A percentile compares a stretch with the other conserved stretches of the same genome.
Conservation (phyloP, 2,329 filamentous ascomycete genomes). For the Penicillium italicum region DNA sequence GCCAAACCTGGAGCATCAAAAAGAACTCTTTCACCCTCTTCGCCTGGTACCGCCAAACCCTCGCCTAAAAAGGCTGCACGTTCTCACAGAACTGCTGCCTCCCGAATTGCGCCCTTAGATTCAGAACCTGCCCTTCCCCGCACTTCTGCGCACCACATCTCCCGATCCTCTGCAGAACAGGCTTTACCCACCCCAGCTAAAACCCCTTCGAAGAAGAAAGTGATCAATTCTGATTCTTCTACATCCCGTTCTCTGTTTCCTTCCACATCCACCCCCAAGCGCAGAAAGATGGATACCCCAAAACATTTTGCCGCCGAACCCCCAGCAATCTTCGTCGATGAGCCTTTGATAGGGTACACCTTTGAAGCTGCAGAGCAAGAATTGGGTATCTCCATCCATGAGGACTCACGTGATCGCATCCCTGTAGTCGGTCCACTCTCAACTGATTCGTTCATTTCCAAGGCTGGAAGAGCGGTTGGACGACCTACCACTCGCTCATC, state of each 20-base stretch:
- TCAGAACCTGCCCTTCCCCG: slow-evolving; percentile 20
- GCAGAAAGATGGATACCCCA: slow-evolving; percentile 44
- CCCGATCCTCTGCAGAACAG: slow-evolving; percentile 25
- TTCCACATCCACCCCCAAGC: slow-evolving; percentile 46
- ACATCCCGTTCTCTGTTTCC: slow-evolving; percentile 56
- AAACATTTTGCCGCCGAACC: slow-evolving; percentile 26
- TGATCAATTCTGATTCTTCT: slow-evolving; percentile 42
- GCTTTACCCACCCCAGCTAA: slow-evolving; percentile 62
- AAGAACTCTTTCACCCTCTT: slow-evolving; percentile 10
- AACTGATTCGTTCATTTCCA: slow-evolving; percentile 53
- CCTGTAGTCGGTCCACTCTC: slow-evolving; percentile 28
- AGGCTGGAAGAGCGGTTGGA: neutral
- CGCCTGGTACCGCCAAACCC: slow-evolving; percentile 10
- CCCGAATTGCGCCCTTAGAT: slow-evolving; percentile 3
- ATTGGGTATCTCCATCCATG: slow-evolving; percentile 54
- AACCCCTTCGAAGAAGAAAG: slow-evolving; percentile 55
- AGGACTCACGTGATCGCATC: slow-evolving; percentile 60
- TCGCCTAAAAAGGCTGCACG: slow-evolving; percentile 26
- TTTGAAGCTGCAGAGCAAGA: neutral
- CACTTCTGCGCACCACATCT: slow-evolving; percentile 22
- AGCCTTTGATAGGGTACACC: slow-evolving; percentile 23
- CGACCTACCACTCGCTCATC: slow-evolving; percentile 9
- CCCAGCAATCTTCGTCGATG: slow-evolving; percentile 27
- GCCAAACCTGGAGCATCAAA: slow-evolving; percentile 17
- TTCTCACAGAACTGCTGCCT: neutral